These are phyloP conservation scores for Periconia macrospinosa DNA, from an alignment of 2,329 filamentous ascomycete species.

Conservation along the genomic window DNA sequence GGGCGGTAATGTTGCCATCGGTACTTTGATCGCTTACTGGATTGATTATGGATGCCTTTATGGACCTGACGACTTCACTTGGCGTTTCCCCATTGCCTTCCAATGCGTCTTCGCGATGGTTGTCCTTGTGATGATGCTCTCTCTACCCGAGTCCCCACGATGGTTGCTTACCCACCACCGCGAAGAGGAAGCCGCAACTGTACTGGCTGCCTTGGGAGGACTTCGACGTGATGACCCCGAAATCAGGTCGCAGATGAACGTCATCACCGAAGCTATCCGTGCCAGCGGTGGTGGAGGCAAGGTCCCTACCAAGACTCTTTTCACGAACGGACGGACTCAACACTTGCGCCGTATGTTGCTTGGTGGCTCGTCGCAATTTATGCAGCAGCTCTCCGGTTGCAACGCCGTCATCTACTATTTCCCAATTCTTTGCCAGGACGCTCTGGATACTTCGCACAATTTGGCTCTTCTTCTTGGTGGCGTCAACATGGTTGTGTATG, in stretches of 20 bases:
- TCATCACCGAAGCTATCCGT: conserved; percentile 63
- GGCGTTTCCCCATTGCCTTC: conserved; percentile 59
- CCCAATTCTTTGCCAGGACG: conserved; percentile 47
- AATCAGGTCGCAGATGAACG: conserved; percentile 62
- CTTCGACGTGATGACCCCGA: conserved; percentile 56
- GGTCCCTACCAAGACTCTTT: conserved; percentile 55
- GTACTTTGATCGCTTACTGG: conserved; percentile 57
- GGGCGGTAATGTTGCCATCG: conserved; percentile 56
- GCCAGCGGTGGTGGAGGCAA: conserved; percentile 45
- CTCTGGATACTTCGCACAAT: conserved; percentile 52
- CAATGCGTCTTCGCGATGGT: conserved; percentile 54
- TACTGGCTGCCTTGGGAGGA: conserved; percentile 55
- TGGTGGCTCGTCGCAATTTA: conserved; percentile 52
- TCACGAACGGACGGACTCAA: conserved; percentile 66
- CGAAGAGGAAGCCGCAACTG: conserved; percentile 60
- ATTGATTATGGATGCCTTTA: conserved; percentile 40
- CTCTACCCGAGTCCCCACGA: conserved; percentile 66
- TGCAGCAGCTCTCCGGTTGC: conserved; percentile 34
- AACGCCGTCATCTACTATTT: conserved; percentile 51
- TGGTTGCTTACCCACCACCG: conserved; percentile 67
- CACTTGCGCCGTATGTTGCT: conserved; percentile 67
- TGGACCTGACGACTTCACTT: conserved; percentile 37
- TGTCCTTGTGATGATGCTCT: conserved; percentile 60
- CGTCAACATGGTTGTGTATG: conserved; percentile 60
- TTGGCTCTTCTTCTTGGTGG: conserved; percentile 49